Evolutionary conservation across 2,329 filamentous ascomycete species (phyloP).

Genomic region (Fusarium ramigenum): DNA sequence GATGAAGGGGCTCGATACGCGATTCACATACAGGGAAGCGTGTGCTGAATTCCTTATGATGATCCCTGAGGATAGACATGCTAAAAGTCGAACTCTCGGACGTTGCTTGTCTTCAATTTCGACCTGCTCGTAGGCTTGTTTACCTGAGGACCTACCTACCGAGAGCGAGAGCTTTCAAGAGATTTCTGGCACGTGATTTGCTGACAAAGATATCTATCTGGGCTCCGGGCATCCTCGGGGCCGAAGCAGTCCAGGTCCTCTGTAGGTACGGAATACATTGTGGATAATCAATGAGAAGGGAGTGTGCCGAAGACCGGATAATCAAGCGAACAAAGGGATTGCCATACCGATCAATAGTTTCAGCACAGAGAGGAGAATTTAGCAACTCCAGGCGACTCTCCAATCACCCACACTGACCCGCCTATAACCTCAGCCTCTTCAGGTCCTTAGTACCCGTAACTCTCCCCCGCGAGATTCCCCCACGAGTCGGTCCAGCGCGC

Average conservation of each 20-base stretch:
- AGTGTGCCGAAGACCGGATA: slow-evolving; percentile 1
- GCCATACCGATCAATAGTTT: background rate
- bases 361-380: background rate
- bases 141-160: background rate
- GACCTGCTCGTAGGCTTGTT: no score
- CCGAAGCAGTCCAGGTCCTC: slow-evolving; percentile 22
- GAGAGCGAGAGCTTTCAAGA: background rate
- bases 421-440: slow-evolving; percentile 20
- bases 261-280: slow-evolving; percentile 36
- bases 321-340: background rate
- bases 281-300: slow-evolving; percentile 16
- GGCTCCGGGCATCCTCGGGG: slow-evolving; percentile 4
- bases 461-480: slow-evolving; percentile 27
- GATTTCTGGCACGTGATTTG: slow-evolving; percentile 19
- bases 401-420: background rate
- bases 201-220: slow-evolving; percentile 21
- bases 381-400: background rate
- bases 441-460: slow-evolving; percentile 36
- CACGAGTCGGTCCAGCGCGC: slow-evolving; percentile 30
- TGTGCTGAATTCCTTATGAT: background rate
- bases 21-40: background rate
- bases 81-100: background rate
- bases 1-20: background rate
- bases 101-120: background rate
- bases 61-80: background rate